Base-by-base conservation (phyloP, 108 stramenopile species). In the Nitzschia sp. region DNA sequence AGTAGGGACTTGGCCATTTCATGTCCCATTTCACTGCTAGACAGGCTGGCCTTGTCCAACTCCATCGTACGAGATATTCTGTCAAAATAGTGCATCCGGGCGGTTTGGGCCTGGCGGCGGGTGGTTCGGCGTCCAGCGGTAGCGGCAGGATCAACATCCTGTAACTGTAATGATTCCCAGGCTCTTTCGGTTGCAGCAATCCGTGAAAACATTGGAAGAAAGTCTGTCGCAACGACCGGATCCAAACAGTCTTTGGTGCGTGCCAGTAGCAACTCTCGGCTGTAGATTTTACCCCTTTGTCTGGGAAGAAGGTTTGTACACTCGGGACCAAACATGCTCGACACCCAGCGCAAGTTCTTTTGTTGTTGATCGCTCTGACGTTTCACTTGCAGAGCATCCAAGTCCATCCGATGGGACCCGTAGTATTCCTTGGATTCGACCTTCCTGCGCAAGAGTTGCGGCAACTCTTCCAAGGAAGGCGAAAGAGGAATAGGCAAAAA, bases 31-130 rank as follows among this genome's bases (percentile, higher is more conserved):
- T 71, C 60, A 63, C 58, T 54, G 10, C 54, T 38, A 41, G 59
- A 29, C 51, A 51, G 8, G 21, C 52, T 51, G 10, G 59, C 70
- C 19, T 71, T 60, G 52, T 71, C 70, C 21, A 58, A 20, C 0
- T 63, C 34, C 29, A 72, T 55, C 10, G 40, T 65, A 0, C 29
- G 12, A n/a, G 63, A 72, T 9, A 72, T 43, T 43, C 42, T 46
- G 24, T 73, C 72, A 59, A 73, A 73, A 26, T 73, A 73, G 42
- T 73, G 72, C 20, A 50, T 40, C 8, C 59, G 29, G 0, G 42
- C 46, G 12, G 14, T 14, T 41, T 44, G 42, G 7, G 64, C 38
- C 22, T 29, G 38, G 0, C 9, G 51, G 14, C 72, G 57, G 12
- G 65, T 59, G 40, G 50, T 20, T 0, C 57, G 56, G 14, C 70